These are phyloP conservation scores for Catenaria anguillulae DNA, from an alignment of 371 early-diverging fungal genomes.

Conservation along the genomic window DNA sequence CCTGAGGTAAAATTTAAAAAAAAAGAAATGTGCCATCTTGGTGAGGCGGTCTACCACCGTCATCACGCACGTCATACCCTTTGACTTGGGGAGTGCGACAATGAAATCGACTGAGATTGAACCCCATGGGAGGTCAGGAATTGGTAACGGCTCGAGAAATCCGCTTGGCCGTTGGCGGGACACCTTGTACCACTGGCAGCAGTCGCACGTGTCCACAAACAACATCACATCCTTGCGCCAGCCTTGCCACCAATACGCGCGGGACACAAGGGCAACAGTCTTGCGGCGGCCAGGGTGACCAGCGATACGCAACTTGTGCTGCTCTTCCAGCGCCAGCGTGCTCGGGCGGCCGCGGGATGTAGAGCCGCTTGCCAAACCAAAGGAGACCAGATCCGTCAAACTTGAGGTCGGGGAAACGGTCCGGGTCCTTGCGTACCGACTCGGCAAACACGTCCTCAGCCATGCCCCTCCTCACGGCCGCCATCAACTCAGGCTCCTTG, in stretches of 20 bases:
- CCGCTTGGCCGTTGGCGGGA: constrained; percentile 12
- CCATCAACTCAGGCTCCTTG: too few species aligned
- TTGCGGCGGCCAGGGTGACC: too few species aligned
- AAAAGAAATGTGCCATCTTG: too few species aligned
- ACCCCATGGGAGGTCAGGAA: constrained; percentile 11
- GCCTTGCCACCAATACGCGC: constrained; percentile 16
- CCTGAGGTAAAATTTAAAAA: too few species aligned
- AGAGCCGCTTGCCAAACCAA: too few species aligned
- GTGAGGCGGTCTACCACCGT: not conserved
- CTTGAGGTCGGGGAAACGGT: too few species aligned
- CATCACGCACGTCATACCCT: constrained; percentile 15
- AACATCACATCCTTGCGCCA: constrained; percentile 8
- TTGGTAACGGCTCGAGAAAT: constrained; percentile 11
- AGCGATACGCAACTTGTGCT: too few species aligned
- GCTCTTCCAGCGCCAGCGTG: constrained; percentile 9
- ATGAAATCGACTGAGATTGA: constrained; percentile 17
- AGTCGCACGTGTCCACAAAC: constrained; percentile 13
- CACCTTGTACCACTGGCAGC: constrained; percentile 12
- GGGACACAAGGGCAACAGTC: constrained; percentile 11
- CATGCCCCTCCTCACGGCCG: too few species aligned
- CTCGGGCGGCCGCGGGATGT: not conserved
- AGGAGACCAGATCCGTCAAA: too few species aligned
- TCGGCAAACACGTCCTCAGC: too few species aligned
- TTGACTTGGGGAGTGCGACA: constrained; percentile 12
- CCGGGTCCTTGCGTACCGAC: too few species aligned